Evolutionary conservation across 495 filamentous ascomycete genomes (phyloP), one percentile per base, ranked within the genome.

Genomic region (Penicillium turbatum): DNA sequence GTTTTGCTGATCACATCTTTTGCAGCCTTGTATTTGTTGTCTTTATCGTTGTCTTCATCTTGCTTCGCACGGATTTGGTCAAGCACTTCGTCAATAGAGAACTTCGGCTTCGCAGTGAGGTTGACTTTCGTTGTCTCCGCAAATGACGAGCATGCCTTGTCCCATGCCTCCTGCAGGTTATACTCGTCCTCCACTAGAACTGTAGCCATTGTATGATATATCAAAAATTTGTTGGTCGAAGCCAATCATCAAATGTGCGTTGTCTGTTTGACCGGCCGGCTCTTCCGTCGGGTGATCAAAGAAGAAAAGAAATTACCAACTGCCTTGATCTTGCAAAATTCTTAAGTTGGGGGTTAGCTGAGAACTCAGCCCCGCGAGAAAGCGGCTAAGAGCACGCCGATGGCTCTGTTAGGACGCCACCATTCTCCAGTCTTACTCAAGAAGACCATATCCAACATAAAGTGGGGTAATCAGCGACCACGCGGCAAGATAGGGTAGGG

Each of bases 151-250:
- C 60, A 63, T 7, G 29, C 60, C 21, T 26, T 48, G 43, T 60
- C 41, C 60, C 60, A 63, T n/a, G 56, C 60, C 32, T 56, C 60
- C 27, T 60, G 60, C 24, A 63, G 21, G 13, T 63, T 60, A 26
- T 63, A 63, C 3, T 60, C 56, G 16, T 56, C 48, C 11, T 37
- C 16, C 6, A 15, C 37, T 49, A 36, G 44, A 36, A 15, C 8
- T 7, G 29, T 17, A 36, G 45, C 48, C 56, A 58, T 58, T 42
- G 38, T 8, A n/a, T n/a, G 11, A 15, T 21, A 34, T 51, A 9
- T 19, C 7, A 6, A 13, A 16, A 15, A n/a, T n/a, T 4, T 10
- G 9, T 42, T 34, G 29, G 3, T 16, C 4, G 0, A 19, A 24
- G 7, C 4, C 30, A 42, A 40, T 29, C 29, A 16, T 1, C 10